phyloP scores from a whole-genome alignment of 331 rosid species.

The Telfairia occidentalis region DNA sequence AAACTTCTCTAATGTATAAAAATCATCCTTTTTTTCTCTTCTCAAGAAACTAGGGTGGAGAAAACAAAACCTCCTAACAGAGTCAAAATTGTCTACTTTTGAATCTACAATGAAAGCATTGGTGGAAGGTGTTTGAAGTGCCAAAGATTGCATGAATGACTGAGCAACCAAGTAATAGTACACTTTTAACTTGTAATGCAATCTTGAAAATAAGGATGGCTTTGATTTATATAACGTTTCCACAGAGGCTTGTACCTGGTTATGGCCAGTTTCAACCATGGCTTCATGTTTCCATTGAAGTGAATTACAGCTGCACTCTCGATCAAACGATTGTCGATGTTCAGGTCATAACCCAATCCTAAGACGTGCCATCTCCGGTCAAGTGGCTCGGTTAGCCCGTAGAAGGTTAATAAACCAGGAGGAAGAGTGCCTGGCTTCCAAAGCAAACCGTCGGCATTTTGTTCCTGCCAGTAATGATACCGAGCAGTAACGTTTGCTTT shows the following conservation, averaged over 20 bases:
- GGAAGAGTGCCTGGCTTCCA: constrained; percentile 96
- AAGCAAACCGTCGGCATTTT: constrained; percentile 64
- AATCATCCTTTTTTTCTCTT: constrained; percentile 19
- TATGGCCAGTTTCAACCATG: constrained; percentile 88
- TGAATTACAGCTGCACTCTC: constrained; percentile 94
- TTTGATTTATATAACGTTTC: constrained; percentile 73
- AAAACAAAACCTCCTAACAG: constrained; percentile 26
- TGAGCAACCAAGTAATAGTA: constrained; percentile 41
- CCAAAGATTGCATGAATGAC: constrained; percentile 27
- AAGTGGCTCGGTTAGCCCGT: constrained; percentile 93
- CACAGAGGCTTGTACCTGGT: constrained; percentile 79
- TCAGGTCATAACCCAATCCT: constrained; percentile 83
- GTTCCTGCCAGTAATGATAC: constrained; percentile 94
- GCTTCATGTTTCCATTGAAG: constrained; percentile 93
- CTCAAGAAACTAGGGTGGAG: constrained; percentile 28
- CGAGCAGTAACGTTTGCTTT: constrained; percentile 66
- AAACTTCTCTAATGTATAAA: constrained; percentile 45
- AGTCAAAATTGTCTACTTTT: constrained; percentile 61
- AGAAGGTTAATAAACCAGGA: constrained; percentile 76
- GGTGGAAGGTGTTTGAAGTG: constrained; percentile 24
- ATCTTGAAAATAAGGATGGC: constrained; percentile 66
- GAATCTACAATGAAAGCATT: constrained; percentile 34
- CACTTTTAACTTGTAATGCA: constrained; percentile 53
- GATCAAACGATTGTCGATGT: constrained; percentile 71
- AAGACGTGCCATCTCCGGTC: constrained; percentile 99